Base-by-base conservation (phyloP, 257 asterid genomes). In the Osmanthus fragrans region DNA sequence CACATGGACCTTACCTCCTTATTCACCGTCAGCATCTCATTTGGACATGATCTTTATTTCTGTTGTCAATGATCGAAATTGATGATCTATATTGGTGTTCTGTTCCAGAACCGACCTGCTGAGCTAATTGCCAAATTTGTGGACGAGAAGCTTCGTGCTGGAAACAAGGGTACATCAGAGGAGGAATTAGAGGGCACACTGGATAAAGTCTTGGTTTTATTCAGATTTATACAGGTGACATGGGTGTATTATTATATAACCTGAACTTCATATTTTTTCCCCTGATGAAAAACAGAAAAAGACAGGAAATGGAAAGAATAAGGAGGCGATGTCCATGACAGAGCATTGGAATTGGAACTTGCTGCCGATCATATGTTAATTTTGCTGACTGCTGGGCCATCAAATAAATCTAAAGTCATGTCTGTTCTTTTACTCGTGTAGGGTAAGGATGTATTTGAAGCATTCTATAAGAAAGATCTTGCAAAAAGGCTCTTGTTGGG, bases 121-220 rank as follows among this genome's bases (percentile, higher is more conserved):
- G 98, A 96, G 94, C 87, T 96, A 34, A 92, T 96, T 73, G 98
- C 98, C 71, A 96, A 93, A 86, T 96, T 93, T 86, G 89, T 96
- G 77, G 99, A 96, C 54, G 98, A 96, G 87, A 96, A 93, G 84
- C 97, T 96, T 63, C 99, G 98, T 33, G 97, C 99, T 60, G 99
- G 99, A 75, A 96, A 96, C 83, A 93, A 96, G 89, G 99, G 99
- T 80, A 90, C 97, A 56, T 96, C 99, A 68, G 98, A 96, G 90
- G 99, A 96, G 90, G 99, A 93, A 83, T 84, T 96, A 88, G 99
- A 96, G 90, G 94, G 96, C 34, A 96, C 97, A 75, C 94, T 96
- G 30, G 98, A 96, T 77, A 96, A 88, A 92, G 99, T 93, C 79
- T 84, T 96, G 91, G 94, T 96, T 74, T 84, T 96, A 79, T 96